phyloP scores from a whole-genome alignment of 1,284 basidiomycete genomes.

The Ustilago shanxiensis region DNA sequence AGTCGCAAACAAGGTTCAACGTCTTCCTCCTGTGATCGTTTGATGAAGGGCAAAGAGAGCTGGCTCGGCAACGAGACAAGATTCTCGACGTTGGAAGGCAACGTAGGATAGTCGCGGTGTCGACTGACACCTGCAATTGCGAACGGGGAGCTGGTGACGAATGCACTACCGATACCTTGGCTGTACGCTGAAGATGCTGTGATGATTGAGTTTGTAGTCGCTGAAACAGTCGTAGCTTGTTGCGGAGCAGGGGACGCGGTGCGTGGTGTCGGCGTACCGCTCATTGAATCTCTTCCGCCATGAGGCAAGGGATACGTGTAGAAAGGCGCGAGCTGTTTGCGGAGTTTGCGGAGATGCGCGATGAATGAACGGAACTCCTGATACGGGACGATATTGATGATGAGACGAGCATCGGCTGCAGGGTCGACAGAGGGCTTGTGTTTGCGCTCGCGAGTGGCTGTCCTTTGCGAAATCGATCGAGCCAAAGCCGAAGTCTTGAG shows the following conservation, averaged over 20 bases:
- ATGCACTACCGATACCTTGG: conserved; percentile 30
- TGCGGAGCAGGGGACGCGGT: conserved; percentile 36
- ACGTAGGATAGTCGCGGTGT: conserved; percentile 76
- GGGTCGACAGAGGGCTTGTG: conserved; percentile 33
- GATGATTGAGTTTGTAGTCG: conserved; percentile 11
- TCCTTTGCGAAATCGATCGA: conserved; percentile 38
- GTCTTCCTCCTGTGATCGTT: conserved; percentile 86
- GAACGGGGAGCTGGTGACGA: conserved; percentile 45
- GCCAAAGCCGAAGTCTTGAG: conserved; percentile 46
- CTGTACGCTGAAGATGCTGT: conserved; percentile 53
- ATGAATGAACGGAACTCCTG: conserved; percentile 88
- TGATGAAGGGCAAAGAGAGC: conserved; percentile 82
- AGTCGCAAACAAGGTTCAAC: conserved; percentile 93
- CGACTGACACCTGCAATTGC: conserved; percentile 74
- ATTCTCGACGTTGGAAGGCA: conserved; percentile 70
- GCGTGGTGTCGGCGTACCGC: conserved; percentile 38
- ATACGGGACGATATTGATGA: conserved; percentile 76
- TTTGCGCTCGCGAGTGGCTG: conserved; percentile 26
- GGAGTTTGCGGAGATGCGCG: conserved; percentile 81
- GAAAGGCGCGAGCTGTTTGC: conserved; percentile 70
- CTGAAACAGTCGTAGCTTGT: conserved; percentile 3
- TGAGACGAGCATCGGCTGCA: conserved; percentile 44
- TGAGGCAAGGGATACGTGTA: conserved; percentile 49
- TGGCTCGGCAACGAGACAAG: conserved; percentile 67
- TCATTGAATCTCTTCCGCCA: conserved; percentile 24